Conservation (phyloP, 2,329 filamentous ascomycete genomes). For the Diaporthe australafricana region DNA sequence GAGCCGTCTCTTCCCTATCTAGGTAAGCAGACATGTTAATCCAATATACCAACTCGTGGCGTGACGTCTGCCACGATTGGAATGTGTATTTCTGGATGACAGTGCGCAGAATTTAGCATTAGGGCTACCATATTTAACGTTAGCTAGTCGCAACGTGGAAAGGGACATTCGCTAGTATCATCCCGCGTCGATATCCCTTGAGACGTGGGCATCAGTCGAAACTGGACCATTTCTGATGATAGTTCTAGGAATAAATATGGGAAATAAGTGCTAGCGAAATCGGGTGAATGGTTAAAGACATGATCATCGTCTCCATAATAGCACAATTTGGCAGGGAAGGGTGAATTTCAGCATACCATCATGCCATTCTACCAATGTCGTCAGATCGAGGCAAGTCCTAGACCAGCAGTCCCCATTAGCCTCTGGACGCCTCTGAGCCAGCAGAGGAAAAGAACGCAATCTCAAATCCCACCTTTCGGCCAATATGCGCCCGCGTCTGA, state of each 20-base stretch:
- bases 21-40: no score
- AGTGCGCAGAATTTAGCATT: no score
- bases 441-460: background rate
- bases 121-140: no score
- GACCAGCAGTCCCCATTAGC: background rate
- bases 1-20: no score
- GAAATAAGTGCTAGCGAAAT: no score
- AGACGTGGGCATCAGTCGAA: background rate
- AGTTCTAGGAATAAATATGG: background rate
- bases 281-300: background rate
- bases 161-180: no score
- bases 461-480: conserved; percentile 10
- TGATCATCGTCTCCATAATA: background rate
- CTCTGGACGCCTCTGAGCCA: background rate
- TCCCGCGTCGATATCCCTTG: background rate
- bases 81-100: no score
- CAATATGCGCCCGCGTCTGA: conserved; percentile 23
- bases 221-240: background rate
- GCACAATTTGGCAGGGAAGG: background rate
- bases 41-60: no score
- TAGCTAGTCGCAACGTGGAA: no score
- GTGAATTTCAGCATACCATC: background rate
- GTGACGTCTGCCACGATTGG: no score
- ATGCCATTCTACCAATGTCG: background rate
- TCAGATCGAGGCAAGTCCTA: background rate